Evolutionary conservation across 345 rosid species (phyloP), one percentile per base, ranked within the genome.

Genomic region (Balakata baccata): DNA sequence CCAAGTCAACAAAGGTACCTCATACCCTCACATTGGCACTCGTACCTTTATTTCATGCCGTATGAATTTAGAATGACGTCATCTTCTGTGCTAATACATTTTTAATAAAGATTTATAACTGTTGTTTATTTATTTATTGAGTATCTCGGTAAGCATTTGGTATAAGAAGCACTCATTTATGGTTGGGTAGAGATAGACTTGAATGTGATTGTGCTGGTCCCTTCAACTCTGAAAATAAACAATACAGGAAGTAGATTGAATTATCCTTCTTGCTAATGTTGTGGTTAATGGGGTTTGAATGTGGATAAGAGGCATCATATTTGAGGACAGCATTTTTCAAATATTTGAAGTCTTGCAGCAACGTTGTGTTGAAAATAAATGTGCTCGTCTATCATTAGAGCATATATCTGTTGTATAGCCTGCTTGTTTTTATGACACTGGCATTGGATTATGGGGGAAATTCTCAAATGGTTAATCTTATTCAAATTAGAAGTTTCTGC

Each of bases 1-100:
- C 99, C 0, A 91, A 82, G 79, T 89, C 59, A 56, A 68, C 92
- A 2, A 95, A 91, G 98, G 99, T 92, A 69, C 64, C 34, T 29
- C 34, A 29, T 29, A 51, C 56, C 56, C 56, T 51, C 18, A 51
- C n/a, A 29, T 16, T 51, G n/a, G n/a, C 20, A 14, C 56, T 51
- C 13, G 16, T 43, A 0, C 10, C 47, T 43, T 9, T 51, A 51
- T 51, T 5, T 51, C 6, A 17, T 51, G 17, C 56, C 3, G 56
- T 16, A 51, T 16, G 5, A 13, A 51, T 18, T 51, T 13, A 51
- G 2, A 51, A 51, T 54, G 23, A n/a, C 8, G 20, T n/a, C 20
- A 16, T 54, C 59, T n/a, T 18, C n/a, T 54, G 59, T 54, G 59
- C 18, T 18, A 8, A 54, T 9, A 5, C 23, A n/a, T 54, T 54